These are phyloP conservation scores for Ceratocystis smalleyi DNA, from an alignment of 2,329 filamentous ascomycete genomes.

Conservation along the genomic window DNA sequence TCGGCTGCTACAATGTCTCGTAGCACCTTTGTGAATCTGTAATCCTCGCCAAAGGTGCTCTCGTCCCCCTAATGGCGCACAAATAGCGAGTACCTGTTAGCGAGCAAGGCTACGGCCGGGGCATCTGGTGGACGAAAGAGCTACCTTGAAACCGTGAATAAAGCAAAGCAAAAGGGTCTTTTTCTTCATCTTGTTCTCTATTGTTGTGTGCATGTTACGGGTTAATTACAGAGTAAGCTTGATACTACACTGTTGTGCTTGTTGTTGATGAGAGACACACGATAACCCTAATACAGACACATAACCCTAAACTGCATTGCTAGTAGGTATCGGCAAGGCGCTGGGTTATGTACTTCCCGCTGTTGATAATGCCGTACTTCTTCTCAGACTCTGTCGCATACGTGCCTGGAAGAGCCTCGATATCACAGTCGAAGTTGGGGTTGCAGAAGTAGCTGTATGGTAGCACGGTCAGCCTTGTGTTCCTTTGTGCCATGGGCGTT, in stretches of 20 bases:
- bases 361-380: constrained; percentile 65
- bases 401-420: constrained; percentile 70
- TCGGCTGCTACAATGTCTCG: constrained; percentile 46
- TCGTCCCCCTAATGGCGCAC: constrained; percentile 47
- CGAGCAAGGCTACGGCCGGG: neutral
- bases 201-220: neutral
- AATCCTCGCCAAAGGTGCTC: constrained; percentile 53
- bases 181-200: constrained; percentile 36
- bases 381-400: constrained; percentile 48
- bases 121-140: neutral
- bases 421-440: constrained; percentile 58
- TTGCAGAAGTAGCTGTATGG: constrained; percentile 63
- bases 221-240: neutral
- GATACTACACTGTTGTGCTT: neutral
- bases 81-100: neutral
- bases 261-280: neutral
- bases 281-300: neutral
- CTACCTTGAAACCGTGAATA: constrained; percentile 74
- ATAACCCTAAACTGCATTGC: neutral
- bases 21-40: constrained; percentile 57
- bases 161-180: constrained; percentile 71
- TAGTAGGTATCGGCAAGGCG: constrained; percentile 61
- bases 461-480: neutral
- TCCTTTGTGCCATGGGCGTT: neutral
- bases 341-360: constrained; percentile 66